phyloP scores from a whole-genome alignment of 1,284 basidiomycete species.

The Earliella scabrosa region DNA sequence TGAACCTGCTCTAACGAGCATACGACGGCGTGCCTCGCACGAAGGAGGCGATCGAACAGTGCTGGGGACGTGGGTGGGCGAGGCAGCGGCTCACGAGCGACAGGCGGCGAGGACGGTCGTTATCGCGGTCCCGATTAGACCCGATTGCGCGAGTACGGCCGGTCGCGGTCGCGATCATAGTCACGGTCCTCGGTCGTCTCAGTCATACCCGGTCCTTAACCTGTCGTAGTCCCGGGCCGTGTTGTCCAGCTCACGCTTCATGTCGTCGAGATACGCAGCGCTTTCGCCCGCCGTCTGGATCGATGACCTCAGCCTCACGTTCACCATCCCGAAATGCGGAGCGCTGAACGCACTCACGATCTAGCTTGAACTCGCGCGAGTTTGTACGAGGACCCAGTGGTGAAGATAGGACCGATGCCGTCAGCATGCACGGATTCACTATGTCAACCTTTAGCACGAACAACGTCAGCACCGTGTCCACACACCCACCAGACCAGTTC shows the following conservation, averaged over 20 bases:
- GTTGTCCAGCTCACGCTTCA: slow-evolving; percentile 86
- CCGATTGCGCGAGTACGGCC: slow-evolving; percentile 33
- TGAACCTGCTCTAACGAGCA: slow-evolving; percentile 12
- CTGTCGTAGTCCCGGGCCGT: slow-evolving; percentile 59
- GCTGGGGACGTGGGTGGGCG: slow-evolving; percentile 54
- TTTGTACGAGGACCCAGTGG: too few species aligned
- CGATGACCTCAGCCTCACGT: too few species aligned
- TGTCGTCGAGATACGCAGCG: slow-evolving; percentile 78
- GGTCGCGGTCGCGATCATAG: slow-evolving; percentile 36
- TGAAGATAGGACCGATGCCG: too few species aligned
- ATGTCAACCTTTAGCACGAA: too few species aligned
- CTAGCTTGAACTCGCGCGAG: too few species aligned
- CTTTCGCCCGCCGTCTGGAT: slow-evolving; percentile 79
- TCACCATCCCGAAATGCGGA: too few species aligned
- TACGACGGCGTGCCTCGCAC: slow-evolving; percentile 21
- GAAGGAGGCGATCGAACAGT: slow-evolving; percentile 34
- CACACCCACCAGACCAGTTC: too few species aligned
- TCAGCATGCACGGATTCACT: too few species aligned
- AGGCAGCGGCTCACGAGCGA: slow-evolving; percentile 52
- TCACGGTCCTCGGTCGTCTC: slow-evolving; percentile 42
- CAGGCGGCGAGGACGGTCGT: slow-evolving; percentile 53
- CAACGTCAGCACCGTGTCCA: too few species aligned
- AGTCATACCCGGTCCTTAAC: slow-evolving; percentile 43
- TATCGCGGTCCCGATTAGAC: slow-evolving; percentile 43
- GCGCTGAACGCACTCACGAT: too few species aligned